Evolutionary conservation across 2,329 filamentous ascomycete genomes (phyloP).

Genomic region (Hymenoscyphus albidus): DNA sequence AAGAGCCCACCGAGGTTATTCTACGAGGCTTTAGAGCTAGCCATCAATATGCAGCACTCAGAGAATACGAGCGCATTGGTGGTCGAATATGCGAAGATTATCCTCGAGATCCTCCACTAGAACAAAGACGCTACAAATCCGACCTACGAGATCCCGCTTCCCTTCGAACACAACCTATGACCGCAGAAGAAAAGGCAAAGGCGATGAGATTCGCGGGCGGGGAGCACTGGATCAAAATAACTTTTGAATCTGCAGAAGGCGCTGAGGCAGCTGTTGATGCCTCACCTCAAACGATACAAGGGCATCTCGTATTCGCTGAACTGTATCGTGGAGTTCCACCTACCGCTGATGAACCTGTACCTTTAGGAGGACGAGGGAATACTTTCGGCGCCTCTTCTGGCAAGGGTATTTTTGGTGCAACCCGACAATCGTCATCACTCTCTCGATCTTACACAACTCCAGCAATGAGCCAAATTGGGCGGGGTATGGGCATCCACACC

Average conservation of each 20-base stretch:
- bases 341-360: conserved; percentile 58
- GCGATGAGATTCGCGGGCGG: conserved; percentile 81
- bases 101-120: conserved; percentile 73
- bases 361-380: conserved; percentile 28
- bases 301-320: conserved; percentile 68
- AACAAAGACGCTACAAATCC: conserved; percentile 66
- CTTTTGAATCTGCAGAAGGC: conserved; percentile 70
- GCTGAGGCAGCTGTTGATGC: conserved; percentile 66
- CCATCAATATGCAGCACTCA: conserved; percentile 80
- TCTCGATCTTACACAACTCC: conserved; percentile 30
- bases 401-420: conserved; percentile 16
- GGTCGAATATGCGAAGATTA: conserved; percentile 92
- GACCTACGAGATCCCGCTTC: conserved; percentile 70
- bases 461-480: conserved; percentile 28
- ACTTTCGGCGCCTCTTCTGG: conserved; percentile 3
- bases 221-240: conserved; percentile 87
- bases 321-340: conserved; percentile 63
- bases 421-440: conserved; percentile 22
- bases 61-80: conserved; percentile 82
- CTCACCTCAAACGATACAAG: conserved; percentile 69
- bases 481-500: conserved; percentile 21
- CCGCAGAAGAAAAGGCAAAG: conserved; percentile 68
- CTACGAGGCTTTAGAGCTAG: conserved; percentile 72
- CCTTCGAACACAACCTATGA: conserved; percentile 61
- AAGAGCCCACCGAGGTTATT: conserved; percentile 72